Percentiles rank a stretch among this genome's conserved stretches.
phyloP scores from a whole-genome alignment of 2,329 filamentous ascomycete species.

The Exophiala calicioides region DNA sequence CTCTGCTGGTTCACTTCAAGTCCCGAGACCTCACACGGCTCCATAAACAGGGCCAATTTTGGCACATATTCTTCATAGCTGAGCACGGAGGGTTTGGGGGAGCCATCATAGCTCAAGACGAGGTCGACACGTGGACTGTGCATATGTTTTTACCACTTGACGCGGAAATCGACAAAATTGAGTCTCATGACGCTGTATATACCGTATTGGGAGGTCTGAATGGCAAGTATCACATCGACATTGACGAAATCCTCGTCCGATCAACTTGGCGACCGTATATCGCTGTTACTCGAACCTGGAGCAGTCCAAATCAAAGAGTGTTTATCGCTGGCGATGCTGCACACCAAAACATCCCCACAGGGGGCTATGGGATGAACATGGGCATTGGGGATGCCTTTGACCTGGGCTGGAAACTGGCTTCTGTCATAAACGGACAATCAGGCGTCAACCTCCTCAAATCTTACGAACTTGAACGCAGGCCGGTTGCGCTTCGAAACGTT shows the following conservation, averaged over 20 bases:
- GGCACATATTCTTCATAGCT: constrained; percentile 36
- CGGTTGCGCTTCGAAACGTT: constrained; percentile 33
- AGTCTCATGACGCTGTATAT: constrained; percentile 33
- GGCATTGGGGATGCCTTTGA: constrained; percentile 59
- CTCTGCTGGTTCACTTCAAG: constrained; percentile 38
- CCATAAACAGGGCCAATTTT: constrained; percentile 34
- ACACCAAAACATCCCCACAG: constrained; percentile 59
- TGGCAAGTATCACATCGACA: constrained; percentile 30
- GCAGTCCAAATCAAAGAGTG: constrained; percentile 19
- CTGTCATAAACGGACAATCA: constrained; percentile 44
- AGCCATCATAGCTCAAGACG: constrained; percentile 37
- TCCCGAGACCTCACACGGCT: constrained; percentile 33
- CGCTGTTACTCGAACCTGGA: constrained; percentile 32
- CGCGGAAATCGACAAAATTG: constrained; percentile 23
- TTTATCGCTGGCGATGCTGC: constrained; percentile 59
- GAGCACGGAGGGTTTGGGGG: constrained; percentile 20
- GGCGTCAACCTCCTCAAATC: constrained; percentile 30
- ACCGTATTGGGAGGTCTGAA: constrained; percentile 30
- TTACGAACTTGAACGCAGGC: constrained; percentile 36
- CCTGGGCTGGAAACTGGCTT: constrained; percentile 57
- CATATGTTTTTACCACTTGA: constrained; percentile 33
- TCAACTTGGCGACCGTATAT: constrained; percentile 36
- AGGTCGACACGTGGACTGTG: constrained; percentile 38
- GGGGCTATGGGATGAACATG: constrained; percentile 62
- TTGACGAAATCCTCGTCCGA: constrained; percentile 39